Conservation (phyloP, 306 rosid genomes). For the Sicyos baderoa region DNA sequence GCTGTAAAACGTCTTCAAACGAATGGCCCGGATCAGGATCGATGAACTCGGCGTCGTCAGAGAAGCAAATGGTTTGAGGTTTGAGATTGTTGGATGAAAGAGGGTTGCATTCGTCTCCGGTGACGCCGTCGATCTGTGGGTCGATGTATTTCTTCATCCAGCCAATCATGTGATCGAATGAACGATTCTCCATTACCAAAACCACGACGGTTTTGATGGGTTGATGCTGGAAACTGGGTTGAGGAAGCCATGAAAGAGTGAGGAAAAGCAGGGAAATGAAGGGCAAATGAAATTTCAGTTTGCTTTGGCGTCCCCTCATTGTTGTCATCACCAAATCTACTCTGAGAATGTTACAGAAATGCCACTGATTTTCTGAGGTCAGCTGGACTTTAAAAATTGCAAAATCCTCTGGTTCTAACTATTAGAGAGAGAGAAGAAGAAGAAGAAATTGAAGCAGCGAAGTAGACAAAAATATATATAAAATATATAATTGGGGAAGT, state of each 20-base stretch:
- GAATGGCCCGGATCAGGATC: constrained; percentile 99
- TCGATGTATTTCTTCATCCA: constrained; percentile 87
- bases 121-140: constrained; percentile 70
- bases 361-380: neutral
- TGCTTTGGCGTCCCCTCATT: constrained; percentile 28
- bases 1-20: constrained; percentile 71
- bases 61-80: constrained; percentile 58
- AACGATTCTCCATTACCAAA: constrained; percentile 89
- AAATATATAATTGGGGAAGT: too few species aligned
- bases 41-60: constrained; percentile 82
- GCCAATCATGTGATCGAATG: constrained; percentile 89
- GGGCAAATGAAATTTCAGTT: constrained; percentile 22
- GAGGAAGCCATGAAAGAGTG: constrained; percentile 34
- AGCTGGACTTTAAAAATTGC: neutral
- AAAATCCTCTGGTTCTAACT: neutral
- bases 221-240: constrained; percentile 30
- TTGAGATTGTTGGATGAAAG: constrained; percentile 43
- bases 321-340: neutral
- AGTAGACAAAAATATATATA: too few species aligned
- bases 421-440: neutral
- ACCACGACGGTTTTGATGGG: constrained; percentile 85
- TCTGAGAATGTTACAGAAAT: constrained; percentile 11
- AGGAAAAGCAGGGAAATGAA: constrained; percentile 40
- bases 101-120: constrained; percentile 86
- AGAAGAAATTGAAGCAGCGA: too few species aligned